A percentile compares a stretch with the other conserved stretches of the same genome.
Conservation (phyloP, 768 basidiomycete genomes). For the Phaeolepiota aurea region DNA sequence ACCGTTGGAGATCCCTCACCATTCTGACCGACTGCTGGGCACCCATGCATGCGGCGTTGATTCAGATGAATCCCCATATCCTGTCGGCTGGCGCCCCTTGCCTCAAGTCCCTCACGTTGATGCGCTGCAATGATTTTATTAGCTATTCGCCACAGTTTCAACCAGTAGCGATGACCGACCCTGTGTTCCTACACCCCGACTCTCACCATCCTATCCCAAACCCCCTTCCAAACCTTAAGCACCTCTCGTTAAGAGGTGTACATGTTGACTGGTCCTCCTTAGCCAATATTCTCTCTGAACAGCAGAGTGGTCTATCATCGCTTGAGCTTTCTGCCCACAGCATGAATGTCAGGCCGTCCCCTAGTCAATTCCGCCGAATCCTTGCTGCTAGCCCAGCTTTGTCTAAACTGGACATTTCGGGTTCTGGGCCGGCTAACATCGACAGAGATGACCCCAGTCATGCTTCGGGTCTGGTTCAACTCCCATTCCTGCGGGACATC, state of each 20-base stretch:
- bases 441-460: slow-evolving; percentile 2
- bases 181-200: slow-evolving; percentile 21
- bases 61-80: slow-evolving; percentile 30
- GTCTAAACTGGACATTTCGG: slow-evolving; percentile 33
- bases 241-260: slow-evolving; percentile 46
- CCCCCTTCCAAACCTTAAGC: slow-evolving; percentile 35
- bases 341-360: slow-evolving; percentile 43
- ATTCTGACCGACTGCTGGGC: slow-evolving; percentile 50
- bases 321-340: slow-evolving; percentile 48
- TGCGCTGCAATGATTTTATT: slow-evolving; percentile 53
- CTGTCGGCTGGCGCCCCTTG: slow-evolving; percentile 25
- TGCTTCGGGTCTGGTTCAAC: slow-evolving; percentile 19
- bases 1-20: slow-evolving; percentile 43
- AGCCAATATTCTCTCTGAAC: slow-evolving; percentile 18
- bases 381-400: slow-evolving; percentile 33
- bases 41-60: slow-evolving; percentile 48
- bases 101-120: slow-evolving; percentile 43
- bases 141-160: slow-evolving; percentile 36
- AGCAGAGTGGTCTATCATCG: slow-evolving; percentile 12
- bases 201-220: slow-evolving; percentile 8
- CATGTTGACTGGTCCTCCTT: slow-evolving; percentile 47
- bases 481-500: slow-evolving; percentile 29
- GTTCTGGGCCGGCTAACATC: slow-evolving; percentile 30
- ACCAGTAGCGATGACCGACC: slow-evolving; percentile 27
- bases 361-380: slow-evolving; percentile 32